phyloP scores from a whole-genome alignment of 345 rosid species.

The Lenwebbia sp. region DNA sequence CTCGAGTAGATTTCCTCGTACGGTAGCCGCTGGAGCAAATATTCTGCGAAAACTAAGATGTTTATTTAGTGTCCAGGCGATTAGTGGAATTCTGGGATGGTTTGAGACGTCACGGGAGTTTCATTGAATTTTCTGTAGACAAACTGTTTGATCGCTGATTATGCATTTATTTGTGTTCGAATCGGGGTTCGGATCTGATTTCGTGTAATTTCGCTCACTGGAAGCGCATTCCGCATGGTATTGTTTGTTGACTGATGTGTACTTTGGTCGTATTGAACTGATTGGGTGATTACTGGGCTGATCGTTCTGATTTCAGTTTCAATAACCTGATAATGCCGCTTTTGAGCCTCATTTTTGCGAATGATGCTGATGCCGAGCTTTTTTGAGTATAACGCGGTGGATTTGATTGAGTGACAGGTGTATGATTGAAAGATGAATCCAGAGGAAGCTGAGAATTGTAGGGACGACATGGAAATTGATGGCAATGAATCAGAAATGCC shows the following conservation, averaged over 20 bases:
- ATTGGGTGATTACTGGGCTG: background rate
- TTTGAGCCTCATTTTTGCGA: background rate
- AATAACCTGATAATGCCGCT: background rate
- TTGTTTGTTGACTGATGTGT: background rate
- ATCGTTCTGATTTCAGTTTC: background rate
- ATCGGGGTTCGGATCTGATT: background rate
- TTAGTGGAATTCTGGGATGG: background rate
- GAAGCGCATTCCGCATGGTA: background rate
- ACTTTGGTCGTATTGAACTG: background rate
- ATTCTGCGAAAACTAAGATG: background rate
- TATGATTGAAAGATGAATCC: conserved; percentile 14
- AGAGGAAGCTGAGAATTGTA: conserved; percentile 25
- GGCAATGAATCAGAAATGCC: conserved; percentile 1
- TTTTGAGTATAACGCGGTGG: background rate
- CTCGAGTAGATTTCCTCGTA: background rate
- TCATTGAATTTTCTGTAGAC: background rate
- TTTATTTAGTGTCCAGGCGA: background rate
- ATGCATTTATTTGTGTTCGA: background rate
- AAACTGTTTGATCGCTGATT: background rate
- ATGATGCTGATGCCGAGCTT: background rate
- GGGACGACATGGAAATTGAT: conserved; percentile 54
- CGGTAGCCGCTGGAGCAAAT: background rate
- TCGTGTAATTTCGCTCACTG: background rate
- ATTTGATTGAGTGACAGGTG: background rate
- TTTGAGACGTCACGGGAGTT: background rate